These are phyloP conservation scores for Sugiyamaella neomexicana DNA, from an alignment of 1,139 yeast genomes.

Conservation along the genomic window DNA sequence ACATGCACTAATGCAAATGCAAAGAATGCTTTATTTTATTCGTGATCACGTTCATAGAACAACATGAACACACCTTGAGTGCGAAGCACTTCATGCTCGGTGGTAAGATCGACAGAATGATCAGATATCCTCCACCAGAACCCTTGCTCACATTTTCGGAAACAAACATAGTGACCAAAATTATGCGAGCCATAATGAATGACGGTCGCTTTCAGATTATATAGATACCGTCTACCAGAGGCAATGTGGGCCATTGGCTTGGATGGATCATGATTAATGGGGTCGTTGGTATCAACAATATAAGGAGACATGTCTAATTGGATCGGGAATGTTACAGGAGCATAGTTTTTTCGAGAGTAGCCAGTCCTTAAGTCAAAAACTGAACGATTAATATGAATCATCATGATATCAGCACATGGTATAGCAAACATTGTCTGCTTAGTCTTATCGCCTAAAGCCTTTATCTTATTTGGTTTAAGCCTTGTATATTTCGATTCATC, in stretches of 20 bases:
- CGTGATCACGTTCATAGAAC: slow-evolving; percentile 60
- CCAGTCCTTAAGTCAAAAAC: slow-evolving; percentile 88
- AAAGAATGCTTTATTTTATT: slow-evolving; percentile 10
- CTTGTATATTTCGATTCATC: slow-evolving; percentile 76
- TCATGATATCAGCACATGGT: slow-evolving; percentile 74
- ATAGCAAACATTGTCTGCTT: slow-evolving; percentile 77
- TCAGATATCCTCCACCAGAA: slow-evolving; percentile 96
- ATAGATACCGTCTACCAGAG: slow-evolving; percentile 38
- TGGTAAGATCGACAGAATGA: slow-evolving; percentile 77
- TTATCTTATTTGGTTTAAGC: slow-evolving; percentile 72
- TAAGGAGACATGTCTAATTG: slow-evolving; percentile 64
- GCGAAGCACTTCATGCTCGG: slow-evolving; percentile 72
- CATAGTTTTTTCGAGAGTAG: slow-evolving; percentile 77
- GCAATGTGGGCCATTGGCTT: slow-evolving; percentile 51
- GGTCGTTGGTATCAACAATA: slow-evolving; percentile 59
- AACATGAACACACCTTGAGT: slow-evolving; percentile 92
- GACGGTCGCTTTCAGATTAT: slow-evolving; percentile 77
- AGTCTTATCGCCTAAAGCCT: slow-evolving; percentile 73
- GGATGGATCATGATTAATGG: slow-evolving; percentile 73
- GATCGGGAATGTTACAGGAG: slow-evolving; percentile 75
- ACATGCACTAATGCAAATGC: neutral
- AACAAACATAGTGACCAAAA: slow-evolving; percentile 92
- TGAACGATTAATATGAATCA: slow-evolving; percentile 86
- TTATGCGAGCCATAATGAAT: slow-evolving; percentile 94
- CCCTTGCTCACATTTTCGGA: slow-evolving; percentile 67